Percentiles rank a stretch among this genome's conserved stretches.
Conservation (phyloP, 306 rosid species). For the Clitoria ternatea region DNA sequence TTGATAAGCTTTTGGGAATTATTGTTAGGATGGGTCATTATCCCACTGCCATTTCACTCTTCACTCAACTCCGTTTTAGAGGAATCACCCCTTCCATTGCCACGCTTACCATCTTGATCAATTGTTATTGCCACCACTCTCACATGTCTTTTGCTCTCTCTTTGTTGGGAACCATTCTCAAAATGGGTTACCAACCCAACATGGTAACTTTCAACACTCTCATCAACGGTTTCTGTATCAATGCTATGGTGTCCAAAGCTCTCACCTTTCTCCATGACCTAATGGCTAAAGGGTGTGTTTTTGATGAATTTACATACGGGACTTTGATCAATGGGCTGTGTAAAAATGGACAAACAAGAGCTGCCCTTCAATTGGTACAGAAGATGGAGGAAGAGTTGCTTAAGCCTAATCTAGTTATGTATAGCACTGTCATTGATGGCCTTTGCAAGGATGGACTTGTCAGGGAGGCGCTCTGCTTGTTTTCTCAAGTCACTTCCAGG, state of each 20-base stretch:
- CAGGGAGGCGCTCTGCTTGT: slow-evolving; percentile 23
- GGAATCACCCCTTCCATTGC: slow-evolving; percentile 26
- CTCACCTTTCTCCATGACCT: slow-evolving; percentile 13
- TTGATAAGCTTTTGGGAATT: slow-evolving; percentile 27
- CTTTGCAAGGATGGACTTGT: slow-evolving; percentile 37
- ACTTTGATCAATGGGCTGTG: slow-evolving; percentile 33
- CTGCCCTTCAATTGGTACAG: slow-evolving; percentile 22
- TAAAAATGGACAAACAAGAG: slow-evolving; percentile 23
- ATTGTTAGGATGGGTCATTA: slow-evolving; percentile 30
- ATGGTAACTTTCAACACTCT: slow-evolving; percentile 29
- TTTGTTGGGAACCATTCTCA: slow-evolving; percentile 30
- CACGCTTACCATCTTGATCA: slow-evolving; percentile 30
- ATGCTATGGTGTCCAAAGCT: slow-evolving; percentile 20
- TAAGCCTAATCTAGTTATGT: slow-evolving; percentile 23
- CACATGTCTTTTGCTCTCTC: slow-evolving; percentile 31
- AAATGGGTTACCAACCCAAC: slow-evolving; percentile 28
- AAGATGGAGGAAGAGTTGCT: slow-evolving; percentile 7
- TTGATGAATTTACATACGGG: slow-evolving; percentile 32
- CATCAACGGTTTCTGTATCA: slow-evolving; percentile 30
- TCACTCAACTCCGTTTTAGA: background rate
- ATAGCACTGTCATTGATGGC: slow-evolving; percentile 26
- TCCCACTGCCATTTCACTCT: slow-evolving; percentile 29
- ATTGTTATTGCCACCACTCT: slow-evolving; percentile 30
- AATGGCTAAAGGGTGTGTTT: background rate
- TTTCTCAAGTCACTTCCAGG: background rate